Conservation (phyloP, 345 rosid genomes). For the Raphanus raphanistrum region DNA sequence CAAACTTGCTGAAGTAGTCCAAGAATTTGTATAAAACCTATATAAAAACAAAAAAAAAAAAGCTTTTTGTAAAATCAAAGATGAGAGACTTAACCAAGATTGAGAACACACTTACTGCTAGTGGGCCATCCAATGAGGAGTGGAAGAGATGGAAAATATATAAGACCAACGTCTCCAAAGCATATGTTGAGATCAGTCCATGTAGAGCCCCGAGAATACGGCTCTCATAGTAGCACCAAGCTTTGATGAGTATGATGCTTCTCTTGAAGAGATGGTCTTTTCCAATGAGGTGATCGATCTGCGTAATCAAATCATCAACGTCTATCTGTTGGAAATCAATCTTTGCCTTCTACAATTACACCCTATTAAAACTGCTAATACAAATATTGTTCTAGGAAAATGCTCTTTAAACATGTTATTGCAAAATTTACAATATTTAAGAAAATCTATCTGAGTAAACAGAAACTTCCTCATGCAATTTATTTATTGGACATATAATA, state of each 20-base stretch:
- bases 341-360: not conserved
- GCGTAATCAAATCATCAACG: constrained; percentile 22
- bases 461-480: not conserved
- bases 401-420: not conserved
- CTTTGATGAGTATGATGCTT: constrained; percentile 79
- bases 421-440: not conserved
- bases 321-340: no score
- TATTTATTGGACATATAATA: not conserved
- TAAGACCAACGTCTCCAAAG: constrained; percentile 84
- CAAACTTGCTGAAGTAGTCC: constrained; percentile 95
- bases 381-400: no score
- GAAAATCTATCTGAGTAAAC: not conserved
- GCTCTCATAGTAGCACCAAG: constrained; percentile 98
- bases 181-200: constrained; percentile 88
- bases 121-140: constrained; percentile 69
- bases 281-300: constrained; percentile 70
- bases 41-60: not conserved
- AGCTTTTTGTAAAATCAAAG: not conserved
- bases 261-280: constrained; percentile 82
- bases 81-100: constrained; percentile 8
- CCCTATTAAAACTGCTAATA: not conserved
- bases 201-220: constrained; percentile 93
- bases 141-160: constrained; percentile 83
- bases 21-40: constrained; percentile 84
- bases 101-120: constrained; percentile 58